Evolutionary conservation across 1,284 basidiomycete genomes (phyloP), one percentile per base, ranked within the genome.

Genomic region (Cutaneotrichosporon dermatis): DNA sequence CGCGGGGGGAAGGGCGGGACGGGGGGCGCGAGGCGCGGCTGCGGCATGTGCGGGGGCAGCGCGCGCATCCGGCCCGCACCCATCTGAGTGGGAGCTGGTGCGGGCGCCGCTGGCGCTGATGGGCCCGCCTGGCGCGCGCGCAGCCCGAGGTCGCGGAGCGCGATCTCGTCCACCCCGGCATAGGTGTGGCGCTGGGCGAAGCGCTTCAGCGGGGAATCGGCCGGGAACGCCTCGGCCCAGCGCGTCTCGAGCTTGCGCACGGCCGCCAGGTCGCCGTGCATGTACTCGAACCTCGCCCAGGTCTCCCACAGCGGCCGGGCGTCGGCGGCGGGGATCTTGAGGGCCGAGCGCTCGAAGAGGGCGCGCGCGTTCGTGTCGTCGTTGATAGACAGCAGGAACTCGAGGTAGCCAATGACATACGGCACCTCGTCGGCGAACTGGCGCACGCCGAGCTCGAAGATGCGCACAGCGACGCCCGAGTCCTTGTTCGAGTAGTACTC

Each of bases 361-460:
- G 95, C 94, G 48, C 95, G 87, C 0, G 94, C 95, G 79, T 99
- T 97, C 73, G 88, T 92, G 70, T 94, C 89, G 76, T 99, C 95
- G 74, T 99, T 98, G 79, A 96, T 85, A 15, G 88, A 88, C 66
- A 99, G 89, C 66, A 99, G 81, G 82, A 96, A 99, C 37, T 88
- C 86, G 44, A 99, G 84, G 79, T 98, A 97, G 56, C 88, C 85
- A 59, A 91, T 80, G 10, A 96, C 90, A 68, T 88, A 97, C 57
- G 90, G 88, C 25, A 88, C 85, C 65, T 97, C 90, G 35, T 88
- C 85, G 4, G 85, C 84, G 74, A 92, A 97, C 5, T 83, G 79
- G 72, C 93, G 91, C 72, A 96, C 79, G n/a, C 93, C 95, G 62
- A 91, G 87, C 76, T 97, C 92, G 71, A 97, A 98, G 62, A 99